Percentiles rank a stretch among this genome's conserved stretches.
Conservation (phyloP, 768 basidiomycete genomes). For the Cystobasidiopsis lactophilus region DNA sequence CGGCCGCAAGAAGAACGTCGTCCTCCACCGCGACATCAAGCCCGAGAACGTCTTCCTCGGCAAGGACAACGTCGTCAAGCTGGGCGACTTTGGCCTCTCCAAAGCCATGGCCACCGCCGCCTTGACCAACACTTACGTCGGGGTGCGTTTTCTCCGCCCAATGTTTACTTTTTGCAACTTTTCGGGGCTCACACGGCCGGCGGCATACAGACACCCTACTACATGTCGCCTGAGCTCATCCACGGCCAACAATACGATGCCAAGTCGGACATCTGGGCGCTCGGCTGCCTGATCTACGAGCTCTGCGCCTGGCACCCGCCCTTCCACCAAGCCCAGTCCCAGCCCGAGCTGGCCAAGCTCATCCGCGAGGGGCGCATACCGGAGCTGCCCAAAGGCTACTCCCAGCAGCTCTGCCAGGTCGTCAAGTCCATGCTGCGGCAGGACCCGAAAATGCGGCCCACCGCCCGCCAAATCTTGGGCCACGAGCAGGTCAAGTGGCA, state of each 20-base stretch:
- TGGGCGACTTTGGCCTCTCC: conserved; percentile 89
- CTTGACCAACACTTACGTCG: conserved; percentile 92
- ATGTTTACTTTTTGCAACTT: background rate
- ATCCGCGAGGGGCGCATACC: conserved; percentile 76
- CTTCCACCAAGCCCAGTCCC: conserved; percentile 80
- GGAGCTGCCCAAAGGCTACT: conserved; percentile 64
- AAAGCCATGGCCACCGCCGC: conserved; percentile 71
- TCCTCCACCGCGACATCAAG: conserved; percentile 85
- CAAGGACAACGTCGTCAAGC: conserved; percentile 60
- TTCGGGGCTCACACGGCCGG: conserved; percentile 5
- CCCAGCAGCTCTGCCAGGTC: conserved; percentile 42
- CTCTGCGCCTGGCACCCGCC: conserved; percentile 82
- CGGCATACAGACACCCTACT: conserved; percentile 94
- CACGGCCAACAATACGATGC: conserved; percentile 93
- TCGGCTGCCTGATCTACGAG: conserved; percentile 91
- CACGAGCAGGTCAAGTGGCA: conserved; percentile 18
- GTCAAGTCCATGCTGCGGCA: conserved; percentile 74
- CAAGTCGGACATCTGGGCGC: conserved; percentile 95
- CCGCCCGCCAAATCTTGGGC: conserved; percentile 15
- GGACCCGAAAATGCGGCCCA: conserved; percentile 28
- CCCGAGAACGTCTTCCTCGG: conserved; percentile 98
- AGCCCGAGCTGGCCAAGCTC: conserved; percentile 56
- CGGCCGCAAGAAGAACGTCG: conserved; percentile 23
- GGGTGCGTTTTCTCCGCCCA: conserved; percentile 31
- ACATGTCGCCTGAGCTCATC: conserved; percentile 98